These are phyloP conservation scores for Trichocomaceae sp. DNA, from an alignment of 2,329 filamentous ascomycete genomes.

Conservation along the genomic window DNA sequence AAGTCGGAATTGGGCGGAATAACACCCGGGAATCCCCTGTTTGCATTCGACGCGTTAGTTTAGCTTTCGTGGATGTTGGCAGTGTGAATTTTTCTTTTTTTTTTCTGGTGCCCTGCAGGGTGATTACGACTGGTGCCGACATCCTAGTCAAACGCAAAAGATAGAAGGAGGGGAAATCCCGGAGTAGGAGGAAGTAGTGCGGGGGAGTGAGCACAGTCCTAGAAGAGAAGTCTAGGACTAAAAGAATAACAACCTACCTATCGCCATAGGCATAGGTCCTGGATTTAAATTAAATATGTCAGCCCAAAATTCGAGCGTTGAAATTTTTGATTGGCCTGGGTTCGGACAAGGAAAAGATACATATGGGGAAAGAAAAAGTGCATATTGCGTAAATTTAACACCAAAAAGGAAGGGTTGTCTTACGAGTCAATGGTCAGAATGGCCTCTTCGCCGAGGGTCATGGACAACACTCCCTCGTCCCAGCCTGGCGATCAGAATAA, in stretches of 20 bases:
- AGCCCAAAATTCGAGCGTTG: slow-evolving; percentile 12
- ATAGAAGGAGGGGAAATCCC: not conserved
- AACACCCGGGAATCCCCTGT: slow-evolving; percentile 67
- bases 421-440: slow-evolving; percentile 75
- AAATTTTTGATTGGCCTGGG: not conserved
- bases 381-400: not conserved
- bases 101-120: slow-evolving; percentile 1
- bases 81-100: not conserved
- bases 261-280: slow-evolving; percentile 33
- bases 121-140: not conserved
- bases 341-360: not conserved
- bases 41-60: slow-evolving; percentile 1
- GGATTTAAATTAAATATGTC: not conserved
- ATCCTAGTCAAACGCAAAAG: not conserved
- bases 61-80: not conserved
- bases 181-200: slow-evolving; percentile 8
- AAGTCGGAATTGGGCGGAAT: slow-evolving; percentile 71
- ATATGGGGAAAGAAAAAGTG: not conserved
- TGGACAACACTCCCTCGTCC: slow-evolving; percentile 77
- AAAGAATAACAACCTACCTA: slow-evolving; percentile 26
- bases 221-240: not conserved
- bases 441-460: slow-evolving; percentile 88
- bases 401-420: slow-evolving; percentile 21
- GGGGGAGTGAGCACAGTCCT: not conserved
- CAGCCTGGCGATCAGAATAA: slow-evolving; percentile 50